Evolutionary conservation across 1,284 basidiomycete genomes (phyloP).

Genomic region (Ceratobasidium sp.): DNA sequence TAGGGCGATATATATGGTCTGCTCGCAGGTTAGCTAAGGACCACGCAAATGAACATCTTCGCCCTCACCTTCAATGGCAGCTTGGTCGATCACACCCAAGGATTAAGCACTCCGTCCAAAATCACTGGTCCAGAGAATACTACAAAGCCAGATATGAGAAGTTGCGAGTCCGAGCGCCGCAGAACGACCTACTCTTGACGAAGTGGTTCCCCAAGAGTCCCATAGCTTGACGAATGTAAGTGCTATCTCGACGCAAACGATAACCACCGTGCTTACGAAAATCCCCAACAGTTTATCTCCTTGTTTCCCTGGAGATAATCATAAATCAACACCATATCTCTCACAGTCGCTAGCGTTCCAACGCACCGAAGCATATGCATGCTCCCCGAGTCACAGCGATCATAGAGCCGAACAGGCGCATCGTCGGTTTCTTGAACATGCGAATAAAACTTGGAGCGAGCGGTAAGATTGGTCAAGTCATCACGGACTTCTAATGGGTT

Average conservation of each 20-base stretch:
- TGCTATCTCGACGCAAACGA: neutral
- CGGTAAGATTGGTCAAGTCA: slow-evolving; percentile 44
- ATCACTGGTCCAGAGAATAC: slow-evolving; percentile 32
- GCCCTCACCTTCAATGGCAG: slow-evolving; percentile 16
- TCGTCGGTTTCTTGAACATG: slow-evolving; percentile 36
- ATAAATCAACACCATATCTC: slow-evolving; percentile 37
- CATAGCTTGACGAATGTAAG: slow-evolving; percentile 36
- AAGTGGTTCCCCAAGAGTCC: slow-evolving; percentile 48
- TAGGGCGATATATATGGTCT: neutral
- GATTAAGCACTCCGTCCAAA: slow-evolving; percentile 32
- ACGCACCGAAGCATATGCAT: slow-evolving; percentile 3
- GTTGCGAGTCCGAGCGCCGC: neutral
- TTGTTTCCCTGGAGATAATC: slow-evolving; percentile 35
- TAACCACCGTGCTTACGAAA: slow-evolving; percentile 2
- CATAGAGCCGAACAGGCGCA: slow-evolving; percentile 1
- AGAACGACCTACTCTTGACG: slow-evolving; percentile 40
- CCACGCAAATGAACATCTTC: neutral
- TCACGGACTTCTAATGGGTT: slow-evolving; percentile 45
- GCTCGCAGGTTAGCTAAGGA: neutral
- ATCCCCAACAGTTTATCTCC: slow-evolving; percentile 43
- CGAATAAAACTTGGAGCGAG: slow-evolving; percentile 46
- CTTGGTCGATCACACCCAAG: slow-evolving; percentile 8
- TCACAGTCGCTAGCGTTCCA: slow-evolving; percentile 1
- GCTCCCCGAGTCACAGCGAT: slow-evolving; percentile 42
- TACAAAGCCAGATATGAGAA: neutral